These are phyloP conservation scores for Alternaria solani DNA, from an alignment of 2,329 filamentous ascomycete genomes.

Conservation along the genomic window DNA sequence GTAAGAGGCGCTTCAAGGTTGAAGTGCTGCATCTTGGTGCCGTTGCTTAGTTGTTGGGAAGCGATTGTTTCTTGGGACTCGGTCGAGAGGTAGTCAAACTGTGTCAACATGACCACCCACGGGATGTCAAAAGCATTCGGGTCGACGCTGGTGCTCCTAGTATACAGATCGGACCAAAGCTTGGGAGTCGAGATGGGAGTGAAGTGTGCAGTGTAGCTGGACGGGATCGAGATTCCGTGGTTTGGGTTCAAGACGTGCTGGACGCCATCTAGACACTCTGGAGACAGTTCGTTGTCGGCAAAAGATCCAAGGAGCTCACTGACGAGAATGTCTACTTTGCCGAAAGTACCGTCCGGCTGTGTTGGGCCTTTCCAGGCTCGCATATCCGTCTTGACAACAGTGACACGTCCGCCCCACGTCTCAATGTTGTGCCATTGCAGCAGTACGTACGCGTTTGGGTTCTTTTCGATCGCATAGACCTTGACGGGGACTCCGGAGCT, in stretches of 20 bases:
- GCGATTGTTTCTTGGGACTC: constrained; percentile 35
- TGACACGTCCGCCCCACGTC: constrained; percentile 80
- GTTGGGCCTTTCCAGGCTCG: constrained; percentile 89
- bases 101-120: constrained; percentile 92
- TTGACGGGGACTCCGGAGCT: constrained; percentile 79
- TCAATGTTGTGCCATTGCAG: constrained; percentile 84
- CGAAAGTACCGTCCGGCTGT: constrained; percentile 60
- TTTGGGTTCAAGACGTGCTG: constrained; percentile 83
- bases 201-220: constrained; percentile 90
- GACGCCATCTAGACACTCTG: constrained; percentile 95
- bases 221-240: constrained; percentile 91
- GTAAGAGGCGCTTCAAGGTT: constrained; percentile 41
- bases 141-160: constrained; percentile 66
- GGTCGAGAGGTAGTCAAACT: constrained; percentile 84
- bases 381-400: constrained; percentile 96
- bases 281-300: constrained; percentile 94
- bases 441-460: constrained; percentile 95
- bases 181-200: constrained; percentile 91
- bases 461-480: constrained; percentile 96
- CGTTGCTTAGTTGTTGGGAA: constrained; percentile 61
- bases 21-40: constrained; percentile 42
- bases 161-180: constrained; percentile 80
- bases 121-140: constrained; percentile 84
- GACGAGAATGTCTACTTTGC: constrained; percentile 87
- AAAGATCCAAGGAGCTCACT: constrained; percentile 96